Percentiles rank a stretch among this genome's conserved stretches.
Conservation (phyloP, 2,329 filamentous ascomycete genomes). For the Pseudogymnoascus sp. region DNA sequence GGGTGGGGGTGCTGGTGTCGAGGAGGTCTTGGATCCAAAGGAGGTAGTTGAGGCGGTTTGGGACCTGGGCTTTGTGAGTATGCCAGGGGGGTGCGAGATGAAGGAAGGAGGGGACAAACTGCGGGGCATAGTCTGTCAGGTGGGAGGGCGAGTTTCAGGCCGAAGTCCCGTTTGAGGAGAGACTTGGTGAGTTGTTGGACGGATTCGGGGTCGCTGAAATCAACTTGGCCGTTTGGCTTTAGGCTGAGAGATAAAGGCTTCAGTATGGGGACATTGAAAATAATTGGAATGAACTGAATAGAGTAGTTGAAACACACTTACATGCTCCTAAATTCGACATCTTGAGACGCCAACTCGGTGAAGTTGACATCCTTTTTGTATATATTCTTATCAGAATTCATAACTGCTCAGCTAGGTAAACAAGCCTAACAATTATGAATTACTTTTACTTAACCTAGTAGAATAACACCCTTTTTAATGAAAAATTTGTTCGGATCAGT, state of each 20-base stretch:
- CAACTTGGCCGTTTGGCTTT: constrained; percentile 52
- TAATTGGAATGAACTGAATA: not conserved
- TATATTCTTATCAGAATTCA: constrained; percentile 28
- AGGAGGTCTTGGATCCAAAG: constrained; percentile 79
- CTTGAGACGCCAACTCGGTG: constrained; percentile 48
- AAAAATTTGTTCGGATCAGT: not conserved
- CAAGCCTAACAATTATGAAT: not conserved
- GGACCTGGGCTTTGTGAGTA: constrained; percentile 34
- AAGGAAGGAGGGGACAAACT: constrained; percentile 38
- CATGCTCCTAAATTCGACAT: constrained; percentile 52
- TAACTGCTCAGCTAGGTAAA: not conserved
- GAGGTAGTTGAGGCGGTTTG: constrained; percentile 77
- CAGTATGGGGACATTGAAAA: not conserved
- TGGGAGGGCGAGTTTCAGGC: constrained; percentile 62
- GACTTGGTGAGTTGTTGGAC: constrained; percentile 77
- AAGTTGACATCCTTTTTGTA: constrained; percentile 58
- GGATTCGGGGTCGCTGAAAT: constrained; percentile 72
- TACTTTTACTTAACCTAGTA: not conserved
- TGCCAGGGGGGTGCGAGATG: not conserved
- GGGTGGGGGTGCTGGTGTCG: constrained; percentile 52
- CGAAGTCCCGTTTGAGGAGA: constrained; percentile 71
- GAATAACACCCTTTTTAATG: not conserved
- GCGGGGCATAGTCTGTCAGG: constrained; percentile 78
- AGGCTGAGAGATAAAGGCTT: constrained; percentile 31
- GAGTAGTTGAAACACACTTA: constrained; percentile 31